phyloP scores from a whole-genome alignment of 2,329 filamentous ascomycete species.

The Fusarium mexicanum region DNA sequence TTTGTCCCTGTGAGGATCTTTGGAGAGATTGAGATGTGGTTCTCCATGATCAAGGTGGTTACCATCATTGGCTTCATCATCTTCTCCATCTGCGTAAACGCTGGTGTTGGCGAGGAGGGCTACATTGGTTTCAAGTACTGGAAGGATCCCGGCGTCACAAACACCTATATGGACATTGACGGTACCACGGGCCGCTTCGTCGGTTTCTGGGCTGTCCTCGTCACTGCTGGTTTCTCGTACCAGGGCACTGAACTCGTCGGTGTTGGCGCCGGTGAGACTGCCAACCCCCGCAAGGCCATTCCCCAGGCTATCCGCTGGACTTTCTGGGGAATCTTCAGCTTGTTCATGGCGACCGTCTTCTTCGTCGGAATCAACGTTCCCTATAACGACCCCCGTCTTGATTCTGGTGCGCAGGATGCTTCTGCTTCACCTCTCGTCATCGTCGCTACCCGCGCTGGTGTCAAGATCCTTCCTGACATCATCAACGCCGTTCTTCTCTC shows the following conservation, averaged over 20 bases:
- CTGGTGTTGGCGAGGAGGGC: slow-evolving; percentile 74
- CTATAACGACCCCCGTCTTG: slow-evolving; percentile 65
- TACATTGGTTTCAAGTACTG: slow-evolving; percentile 80
- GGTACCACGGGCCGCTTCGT: slow-evolving; percentile 70
- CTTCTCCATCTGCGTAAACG: slow-evolving; percentile 79
- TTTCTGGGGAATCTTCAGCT: slow-evolving; percentile 77
- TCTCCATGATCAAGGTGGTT: slow-evolving; percentile 79
- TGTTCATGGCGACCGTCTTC: slow-evolving; percentile 73
- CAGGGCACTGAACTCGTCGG: slow-evolving; percentile 81
- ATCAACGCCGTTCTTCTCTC: slow-evolving; percentile 83
- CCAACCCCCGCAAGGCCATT: slow-evolving; percentile 76
- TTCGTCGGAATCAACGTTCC: slow-evolving; percentile 78
- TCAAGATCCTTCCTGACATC: slow-evolving; percentile 71
- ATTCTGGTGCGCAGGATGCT: slow-evolving; percentile 63
- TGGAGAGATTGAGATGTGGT: slow-evolving; percentile 82
- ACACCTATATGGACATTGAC: slow-evolving; percentile 62
- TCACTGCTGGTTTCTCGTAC: slow-evolving; percentile 75
- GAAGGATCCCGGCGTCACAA: slow-evolving; percentile 74
- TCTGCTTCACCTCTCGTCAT: slow-evolving; percentile 74
- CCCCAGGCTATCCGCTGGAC: slow-evolving; percentile 78
- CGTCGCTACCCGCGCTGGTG: slow-evolving; percentile 68
- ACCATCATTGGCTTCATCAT: slow-evolving; percentile 80
- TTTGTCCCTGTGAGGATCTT: slow-evolving; percentile 77
- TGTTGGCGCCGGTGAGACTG: slow-evolving; percentile 80
- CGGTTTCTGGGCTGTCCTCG: slow-evolving; percentile 74